Conservation (phyloP, 176 grass and related monocot species). For the Ensete glaucum region DNA sequence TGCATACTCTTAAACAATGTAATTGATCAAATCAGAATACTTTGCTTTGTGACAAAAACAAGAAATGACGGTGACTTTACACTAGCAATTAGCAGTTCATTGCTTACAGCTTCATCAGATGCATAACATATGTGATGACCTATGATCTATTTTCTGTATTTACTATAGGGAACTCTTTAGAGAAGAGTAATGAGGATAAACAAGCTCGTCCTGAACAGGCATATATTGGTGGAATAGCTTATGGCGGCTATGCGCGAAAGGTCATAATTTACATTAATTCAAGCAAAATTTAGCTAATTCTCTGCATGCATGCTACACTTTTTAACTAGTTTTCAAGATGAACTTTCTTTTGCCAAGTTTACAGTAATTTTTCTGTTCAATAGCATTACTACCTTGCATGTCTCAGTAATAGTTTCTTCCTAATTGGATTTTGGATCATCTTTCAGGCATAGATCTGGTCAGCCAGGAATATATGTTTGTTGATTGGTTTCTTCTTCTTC, state of each 20-base stretch:
- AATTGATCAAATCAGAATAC: too few species aligned
- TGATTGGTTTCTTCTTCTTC: too few species aligned
- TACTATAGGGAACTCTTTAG: constrained; percentile 12
- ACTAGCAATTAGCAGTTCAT: not conserved
- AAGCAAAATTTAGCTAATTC: not conserved
- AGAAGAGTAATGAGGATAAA: constrained; percentile 11
- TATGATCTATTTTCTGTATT: not conserved
- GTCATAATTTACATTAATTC: constrained; percentile 21
- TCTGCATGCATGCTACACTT: too few species aligned
- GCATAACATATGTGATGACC: not conserved
- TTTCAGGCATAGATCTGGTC: too few species aligned
- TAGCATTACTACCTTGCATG: too few species aligned
- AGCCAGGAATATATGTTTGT: too few species aligned
- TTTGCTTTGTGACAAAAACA: too few species aligned
- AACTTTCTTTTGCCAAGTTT: too few species aligned
- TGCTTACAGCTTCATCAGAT: not conserved
- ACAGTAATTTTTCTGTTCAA: too few species aligned
- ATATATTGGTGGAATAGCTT: constrained; percentile 85
- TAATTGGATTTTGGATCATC: too few species aligned
- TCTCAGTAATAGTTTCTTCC: too few species aligned
- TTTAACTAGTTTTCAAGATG: too few species aligned
- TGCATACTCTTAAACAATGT: not conserved
- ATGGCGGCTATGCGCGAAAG: constrained; percentile 89
- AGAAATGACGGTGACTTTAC: not conserved
- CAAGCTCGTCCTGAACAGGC: constrained; percentile 24